A percentile compares a stretch with the other conserved stretches of the same genome.
phyloP scores from a whole-genome alignment of 257 asterid genomes.

The Ajuga chamaepitys region DNA sequence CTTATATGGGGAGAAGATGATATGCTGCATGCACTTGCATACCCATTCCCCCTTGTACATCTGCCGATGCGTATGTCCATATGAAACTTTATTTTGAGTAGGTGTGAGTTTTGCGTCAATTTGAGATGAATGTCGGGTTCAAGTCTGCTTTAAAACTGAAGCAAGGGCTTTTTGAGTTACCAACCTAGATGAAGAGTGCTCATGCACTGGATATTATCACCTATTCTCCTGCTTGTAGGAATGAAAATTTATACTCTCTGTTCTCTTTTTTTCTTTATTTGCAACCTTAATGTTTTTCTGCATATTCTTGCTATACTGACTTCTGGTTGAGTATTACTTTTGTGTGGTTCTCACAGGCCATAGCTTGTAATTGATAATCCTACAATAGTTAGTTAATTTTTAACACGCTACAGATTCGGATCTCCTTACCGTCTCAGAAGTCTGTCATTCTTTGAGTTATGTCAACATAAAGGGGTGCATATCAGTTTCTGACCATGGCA shows the following conservation, averaged over 20 bases:
- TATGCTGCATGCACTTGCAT: too few relatives aligned
- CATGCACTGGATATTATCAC: background rate
- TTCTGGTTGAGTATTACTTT: background rate
- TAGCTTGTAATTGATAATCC: slow-evolving; percentile 1
- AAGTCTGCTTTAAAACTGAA: background rate
- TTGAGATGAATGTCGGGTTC: background rate
- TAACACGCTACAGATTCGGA: slow-evolving; percentile 48
- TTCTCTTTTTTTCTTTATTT: too few relatives aligned
- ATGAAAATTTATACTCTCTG: background rate
- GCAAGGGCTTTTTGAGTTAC: background rate
- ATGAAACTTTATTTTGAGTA: background rate
- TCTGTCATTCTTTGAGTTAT: slow-evolving; percentile 47
- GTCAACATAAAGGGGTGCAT: slow-evolving; percentile 70
- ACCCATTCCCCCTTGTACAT: too few relatives aligned
- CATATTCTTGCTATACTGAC: background rate
- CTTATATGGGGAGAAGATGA: too few relatives aligned
- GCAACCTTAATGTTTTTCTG: slow-evolving; percentile 1
- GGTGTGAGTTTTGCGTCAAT: background rate
- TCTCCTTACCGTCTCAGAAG: slow-evolving; percentile 48
- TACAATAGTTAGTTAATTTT: slow-evolving; percentile 4
- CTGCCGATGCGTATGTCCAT: background rate
- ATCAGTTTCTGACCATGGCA: slow-evolving; percentile 65
- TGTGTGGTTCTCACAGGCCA: background rate
- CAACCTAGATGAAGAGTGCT: background rate
- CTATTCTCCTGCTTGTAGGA: background rate